Percentiles rank a stretch among this genome's conserved stretches.
phyloP scores from a whole-genome alignment of 2,329 filamentous ascomycete genomes.

The Calonectria hawksworthii region DNA sequence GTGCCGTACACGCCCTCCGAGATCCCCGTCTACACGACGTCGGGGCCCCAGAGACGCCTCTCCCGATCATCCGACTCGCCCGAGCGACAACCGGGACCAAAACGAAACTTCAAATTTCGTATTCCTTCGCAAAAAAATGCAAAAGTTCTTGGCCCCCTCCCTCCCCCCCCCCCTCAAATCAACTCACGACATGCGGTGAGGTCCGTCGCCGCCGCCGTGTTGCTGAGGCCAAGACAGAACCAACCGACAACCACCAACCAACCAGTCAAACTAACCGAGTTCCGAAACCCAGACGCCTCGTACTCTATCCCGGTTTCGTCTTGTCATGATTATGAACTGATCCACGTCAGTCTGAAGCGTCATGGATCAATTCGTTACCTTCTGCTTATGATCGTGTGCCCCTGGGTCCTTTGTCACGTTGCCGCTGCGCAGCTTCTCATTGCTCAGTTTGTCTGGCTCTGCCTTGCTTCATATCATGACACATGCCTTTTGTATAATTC shows the following conservation, averaged over 20 bases:
- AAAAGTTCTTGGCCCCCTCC: conserved; percentile 40
- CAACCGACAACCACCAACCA: background rate
- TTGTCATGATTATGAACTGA: conserved; percentile 22
- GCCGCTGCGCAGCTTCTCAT: background rate
- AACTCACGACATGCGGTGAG: conserved; percentile 32
- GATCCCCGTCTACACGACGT: background rate
- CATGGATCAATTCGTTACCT: background rate
- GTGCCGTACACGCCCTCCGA: conserved; percentile 18
- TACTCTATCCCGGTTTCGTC: background rate
- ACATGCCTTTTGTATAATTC: background rate
- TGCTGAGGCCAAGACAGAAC: background rate
- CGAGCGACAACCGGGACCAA: conserved; percentile 26
- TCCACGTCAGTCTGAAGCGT: background rate
- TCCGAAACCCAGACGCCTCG: conserved; percentile 22
- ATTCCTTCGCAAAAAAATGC: conserved; percentile 26
- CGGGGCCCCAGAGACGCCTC: background rate
- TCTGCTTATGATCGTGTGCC: background rate
- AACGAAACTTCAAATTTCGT: conserved; percentile 36
- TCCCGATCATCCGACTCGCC: conserved; percentile 25
- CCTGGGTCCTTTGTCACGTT: background rate
- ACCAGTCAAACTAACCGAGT: conserved; percentile 30
- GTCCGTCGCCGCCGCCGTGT: background rate
- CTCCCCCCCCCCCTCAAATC: too few species aligned
- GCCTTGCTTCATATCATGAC: conserved; percentile 3
- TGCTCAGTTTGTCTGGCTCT: background rate